Evolutionary conservation across 352 stramenopile genomes (phyloP), one percentile per base, ranked within the genome.

Genomic region (Phytopythium sindhum): DNA sequence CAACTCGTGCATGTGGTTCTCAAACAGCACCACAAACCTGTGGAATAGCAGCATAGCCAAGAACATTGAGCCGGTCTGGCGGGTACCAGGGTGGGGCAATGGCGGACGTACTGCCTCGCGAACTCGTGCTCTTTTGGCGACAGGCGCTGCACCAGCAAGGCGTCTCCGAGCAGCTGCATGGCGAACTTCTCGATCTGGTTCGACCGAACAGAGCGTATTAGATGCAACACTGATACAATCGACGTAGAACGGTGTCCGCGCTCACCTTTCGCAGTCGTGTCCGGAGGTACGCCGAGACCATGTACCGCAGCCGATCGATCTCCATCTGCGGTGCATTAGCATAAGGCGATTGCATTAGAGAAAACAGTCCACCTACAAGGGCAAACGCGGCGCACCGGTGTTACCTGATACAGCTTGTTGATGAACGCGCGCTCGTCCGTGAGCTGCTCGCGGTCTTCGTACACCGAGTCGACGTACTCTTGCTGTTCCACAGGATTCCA

Each of bases 251-350:
- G 7, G 26, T 51, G 44, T 3, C 33, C 8, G 9, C 10, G 7
- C 39, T 29, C 44, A 88, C 84, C 74, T 95, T 95, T 41, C 66
- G 75, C 6, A 95, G 73, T 6, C 86, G 81, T 17, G 84, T 90
- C 39, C 86, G 82, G 24, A 95, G 65, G 57, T 95, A 95, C 0
- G 86, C 93, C 39, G 86, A 77, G 4, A 95, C 74, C 78, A 91
- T 91, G 72, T 90, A 95, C 42, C 81, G 81, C 35, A 95, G 74
- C 19, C 86, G 84, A 47, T 95, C 86, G 69, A 95, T 95, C 66
- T 95, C 86, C 86, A 95, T 93, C 77, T 89, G 23, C 56, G 44
- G 28, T 4, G 45, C 41, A 52, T 37, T 5, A 26, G 41, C 54
- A 54, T 4, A n/a, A 53, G n/a, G 17, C n/a, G 24, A 23, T 2